Conservation (phyloP, 1,284 basidiomycete genomes). For the Irpex sp. region DNA sequence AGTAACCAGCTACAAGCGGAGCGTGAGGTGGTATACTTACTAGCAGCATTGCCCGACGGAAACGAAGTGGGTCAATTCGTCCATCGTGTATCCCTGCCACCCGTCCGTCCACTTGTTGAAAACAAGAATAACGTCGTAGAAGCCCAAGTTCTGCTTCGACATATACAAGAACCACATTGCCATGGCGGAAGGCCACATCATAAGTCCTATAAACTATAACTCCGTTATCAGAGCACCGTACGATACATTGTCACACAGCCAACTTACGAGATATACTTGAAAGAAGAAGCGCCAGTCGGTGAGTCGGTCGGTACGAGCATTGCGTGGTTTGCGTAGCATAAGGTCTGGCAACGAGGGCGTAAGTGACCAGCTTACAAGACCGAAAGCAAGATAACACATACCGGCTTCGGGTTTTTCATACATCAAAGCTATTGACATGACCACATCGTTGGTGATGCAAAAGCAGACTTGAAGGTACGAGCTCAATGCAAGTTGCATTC, state of each 20-base stretch:
- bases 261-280: slow-evolving; percentile 64
- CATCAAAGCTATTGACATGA: slow-evolving; percentile 47
- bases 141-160: slow-evolving; percentile 49
- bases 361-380: neutral
- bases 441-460: slow-evolving; percentile 44
- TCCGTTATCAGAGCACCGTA: too few relatives aligned
- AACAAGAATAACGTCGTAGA: slow-evolving; percentile 43
- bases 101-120: slow-evolving; percentile 50
- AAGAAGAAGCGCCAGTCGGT: slow-evolving; percentile 47
- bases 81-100: slow-evolving; percentile 32
- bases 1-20: neutral
- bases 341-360: slow-evolving; percentile 20
- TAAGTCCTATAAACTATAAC: slow-evolving; percentile 47
- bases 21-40: slow-evolving; percentile 24
- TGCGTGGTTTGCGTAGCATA: slow-evolving; percentile 60
- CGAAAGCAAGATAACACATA: slow-evolving; percentile 22
- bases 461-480: slow-evolving; percentile 44
- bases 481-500: slow-evolving; percentile 38
- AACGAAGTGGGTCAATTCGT: slow-evolving; percentile 41
- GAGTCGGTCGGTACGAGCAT: slow-evolving; percentile 52
- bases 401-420: slow-evolving; percentile 51
- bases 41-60: slow-evolving; percentile 44
- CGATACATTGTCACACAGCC: too few relatives aligned
- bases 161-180: slow-evolving; percentile 32
- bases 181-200: slow-evolving; percentile 48